These are phyloP conservation scores for Acrodontium crateriforme DNA, from an alignment of 2,329 filamentous ascomycete species.

Conservation along the genomic window DNA sequence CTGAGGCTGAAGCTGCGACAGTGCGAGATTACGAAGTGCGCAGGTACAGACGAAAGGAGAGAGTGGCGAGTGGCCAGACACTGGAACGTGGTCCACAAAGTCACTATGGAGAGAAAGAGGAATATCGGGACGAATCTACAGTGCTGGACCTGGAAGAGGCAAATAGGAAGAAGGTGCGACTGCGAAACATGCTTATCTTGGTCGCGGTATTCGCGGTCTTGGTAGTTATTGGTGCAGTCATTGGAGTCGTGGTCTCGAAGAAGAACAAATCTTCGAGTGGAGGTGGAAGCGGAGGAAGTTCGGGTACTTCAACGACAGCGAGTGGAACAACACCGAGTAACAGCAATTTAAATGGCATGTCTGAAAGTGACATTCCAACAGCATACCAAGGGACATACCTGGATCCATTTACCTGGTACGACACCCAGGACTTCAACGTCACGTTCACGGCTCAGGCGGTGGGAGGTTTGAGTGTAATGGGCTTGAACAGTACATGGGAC, in stretches of 20 bases:
- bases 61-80: constrained; percentile 34
- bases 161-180: constrained; percentile 40
- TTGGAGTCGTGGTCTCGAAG: constrained; percentile 32
- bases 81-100: constrained; percentile 28
- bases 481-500: constrained; percentile 72
- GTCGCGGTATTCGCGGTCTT: constrained; percentile 26
- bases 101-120: constrained; percentile 27
- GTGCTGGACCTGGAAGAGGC: constrained; percentile 29
- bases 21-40: constrained; percentile 13
- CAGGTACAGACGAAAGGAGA: constrained; percentile 20
- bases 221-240: constrained; percentile 33
- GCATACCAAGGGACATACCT: constrained; percentile 61
- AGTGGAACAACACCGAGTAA: constrained; percentile 25
- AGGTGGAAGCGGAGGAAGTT: constrained; percentile 8
- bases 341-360: constrained; percentile 31
- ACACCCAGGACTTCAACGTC: constrained; percentile 81
- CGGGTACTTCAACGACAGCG: constrained; percentile 10
- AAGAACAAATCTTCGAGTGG: constrained; percentile 21
- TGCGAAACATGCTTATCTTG: too few relatives aligned
- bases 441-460: constrained; percentile 81
- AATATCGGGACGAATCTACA: constrained; percentile 25
- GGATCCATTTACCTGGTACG: constrained; percentile 84
- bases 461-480: constrained; percentile 82
- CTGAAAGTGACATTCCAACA: constrained; percentile 31
- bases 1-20: constrained; percentile 14